Base-by-base conservation (phyloP, 2,329 filamentous ascomycete genomes). In the Ophiostoma ips region DNA sequence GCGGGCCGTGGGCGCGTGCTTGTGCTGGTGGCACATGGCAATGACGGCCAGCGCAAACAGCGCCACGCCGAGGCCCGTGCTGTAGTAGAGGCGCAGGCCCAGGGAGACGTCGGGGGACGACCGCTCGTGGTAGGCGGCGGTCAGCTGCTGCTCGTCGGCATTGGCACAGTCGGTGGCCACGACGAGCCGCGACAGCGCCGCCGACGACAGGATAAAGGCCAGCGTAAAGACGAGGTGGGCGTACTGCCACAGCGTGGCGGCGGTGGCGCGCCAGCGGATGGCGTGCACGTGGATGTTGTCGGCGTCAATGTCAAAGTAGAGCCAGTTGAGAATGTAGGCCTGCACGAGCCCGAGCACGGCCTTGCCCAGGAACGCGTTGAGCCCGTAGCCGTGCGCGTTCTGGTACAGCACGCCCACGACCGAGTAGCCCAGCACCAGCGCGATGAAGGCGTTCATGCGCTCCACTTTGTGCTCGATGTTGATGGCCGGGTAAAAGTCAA, bases 381-480 rank as follows among this genome's bases (percentile, higher is more conserved):
- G 63, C 5, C 75, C 75, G 55, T 72, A 68, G 2, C 67, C 68
- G 47, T 48, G 50, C 10, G 67, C 66, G 53, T 71, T 78, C 57
- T 81, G 77, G 58, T 77, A 81, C 37, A 81, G 64, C 34, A 81
- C 66, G 0, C 73, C 76, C 28, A 83, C 70, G 21, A 83, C 77
- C 1, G 72, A 77, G 55, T 81, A 81, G 15, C 79, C 79, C 56
- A 83, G 75, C 1, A 83, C 77, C 3, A 83, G 65, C 0, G 77
- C 75, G 0, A 82, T 75, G 57, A 83, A 83, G 0, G 78, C 78
- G 51, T 76, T 76, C 30, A 75, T 82, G 7, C 79, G 67, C 61
- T 82, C 79, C 5, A 78, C 76, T 50, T 76, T 72, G 60, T 83
- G 79, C 62, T 83, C 79, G 55, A 83, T 83, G 55, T 81, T 83